A percentile compares a stretch with the other conserved stretches of the same genome.
Conservation (phyloP, 805 yeast genomes). For the Tetrapisispora fleetii region DNA sequence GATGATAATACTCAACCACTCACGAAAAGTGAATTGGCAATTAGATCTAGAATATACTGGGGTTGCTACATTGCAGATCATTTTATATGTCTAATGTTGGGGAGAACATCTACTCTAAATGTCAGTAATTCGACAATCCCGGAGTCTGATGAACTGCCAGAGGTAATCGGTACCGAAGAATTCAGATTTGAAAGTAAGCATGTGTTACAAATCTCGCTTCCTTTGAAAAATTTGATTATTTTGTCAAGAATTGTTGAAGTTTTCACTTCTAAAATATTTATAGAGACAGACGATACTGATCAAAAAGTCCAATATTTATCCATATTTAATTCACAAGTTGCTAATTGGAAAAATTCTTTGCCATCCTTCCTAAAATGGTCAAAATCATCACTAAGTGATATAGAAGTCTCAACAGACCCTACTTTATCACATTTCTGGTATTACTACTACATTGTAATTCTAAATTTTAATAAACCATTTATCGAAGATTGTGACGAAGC, state of each 20-base stretch:
- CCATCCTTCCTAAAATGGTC: constrained; percentile 45
- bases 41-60: constrained; percentile 55
- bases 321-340: constrained; percentile 41
- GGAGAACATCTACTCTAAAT: constrained; percentile 47
- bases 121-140: constrained; percentile 51
- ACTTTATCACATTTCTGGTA: constrained; percentile 43
- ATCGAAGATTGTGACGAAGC: constrained; percentile 33
- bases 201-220: constrained; percentile 26
- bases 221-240: constrained; percentile 36
- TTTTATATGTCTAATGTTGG: constrained; percentile 47
- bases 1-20: constrained; percentile 27
- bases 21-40: constrained; percentile 43
- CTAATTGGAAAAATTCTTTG: constrained; percentile 41
- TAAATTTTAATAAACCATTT: constrained; percentile 55
- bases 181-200: constrained; percentile 34
- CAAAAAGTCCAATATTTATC: constrained; percentile 30
- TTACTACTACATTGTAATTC: constrained; percentile 46
- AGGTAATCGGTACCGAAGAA: constrained; percentile 53
- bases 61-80: constrained; percentile 59
- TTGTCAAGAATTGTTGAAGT: constrained; percentile 32
- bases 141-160: constrained; percentile 50
- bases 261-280: constrained; percentile 28
- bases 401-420: constrained; percentile 41
- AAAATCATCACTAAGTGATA: constrained; percentile 29
- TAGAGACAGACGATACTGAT: constrained; percentile 26